Evolutionary conservation across 345 rosid genomes (phyloP).

Genomic region (Isatis tinctoria): DNA sequence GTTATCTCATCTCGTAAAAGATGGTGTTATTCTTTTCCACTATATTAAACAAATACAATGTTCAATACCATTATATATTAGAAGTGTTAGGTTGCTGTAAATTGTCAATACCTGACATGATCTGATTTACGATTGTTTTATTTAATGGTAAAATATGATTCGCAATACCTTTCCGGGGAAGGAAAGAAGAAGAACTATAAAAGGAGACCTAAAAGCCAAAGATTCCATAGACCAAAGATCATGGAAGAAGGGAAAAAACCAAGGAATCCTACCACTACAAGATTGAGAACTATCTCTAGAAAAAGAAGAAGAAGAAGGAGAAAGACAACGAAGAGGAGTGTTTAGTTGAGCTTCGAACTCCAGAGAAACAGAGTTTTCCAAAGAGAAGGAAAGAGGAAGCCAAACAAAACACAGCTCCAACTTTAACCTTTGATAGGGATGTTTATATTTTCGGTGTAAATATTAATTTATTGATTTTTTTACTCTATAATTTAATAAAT

Average conservation of each 20-base stretch:
- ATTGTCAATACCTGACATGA: too few species aligned
- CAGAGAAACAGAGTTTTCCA: neutral
- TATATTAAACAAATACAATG: too few species aligned
- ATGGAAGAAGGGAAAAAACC: conserved; percentile 5
- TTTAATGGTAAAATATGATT: neutral
- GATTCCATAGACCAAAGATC: conserved; percentile 9
- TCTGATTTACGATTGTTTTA: neutral
- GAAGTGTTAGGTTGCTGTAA: too few species aligned
- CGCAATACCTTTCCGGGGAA: neutral
- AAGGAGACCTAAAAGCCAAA: neutral
- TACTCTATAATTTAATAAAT: too few species aligned
- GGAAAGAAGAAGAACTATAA: neutral
- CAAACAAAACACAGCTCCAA: neutral
- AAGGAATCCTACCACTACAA: neutral
- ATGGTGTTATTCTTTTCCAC: too few species aligned
- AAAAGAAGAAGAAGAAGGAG: neutral
- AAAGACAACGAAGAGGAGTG: neutral
- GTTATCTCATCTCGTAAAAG: too few species aligned
- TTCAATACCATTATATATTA: too few species aligned
- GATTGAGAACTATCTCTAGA: neutral
- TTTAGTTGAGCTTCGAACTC: neutral
- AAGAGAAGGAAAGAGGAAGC: neutral
- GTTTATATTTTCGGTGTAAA: too few species aligned
- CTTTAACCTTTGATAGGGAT: neutral
- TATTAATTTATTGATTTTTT: too few species aligned